Percentiles rank a stretch among this genome's conserved stretches.
Conservation (phyloP, 306 rosid genomes). For the Prunus campanulata region DNA sequence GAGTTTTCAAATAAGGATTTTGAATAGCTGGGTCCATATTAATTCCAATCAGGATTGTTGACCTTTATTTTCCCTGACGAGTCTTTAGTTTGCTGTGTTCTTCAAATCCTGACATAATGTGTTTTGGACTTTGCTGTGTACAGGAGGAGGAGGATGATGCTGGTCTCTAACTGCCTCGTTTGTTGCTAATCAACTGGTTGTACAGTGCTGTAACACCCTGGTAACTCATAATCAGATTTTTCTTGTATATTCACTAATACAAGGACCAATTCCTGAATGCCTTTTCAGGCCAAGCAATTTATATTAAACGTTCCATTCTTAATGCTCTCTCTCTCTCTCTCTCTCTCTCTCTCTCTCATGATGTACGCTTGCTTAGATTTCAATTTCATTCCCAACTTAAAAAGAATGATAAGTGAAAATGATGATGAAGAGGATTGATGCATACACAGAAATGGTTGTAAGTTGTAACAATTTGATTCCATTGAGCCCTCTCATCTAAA, state of each 20-base stretch:
- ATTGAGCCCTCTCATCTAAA: no score
- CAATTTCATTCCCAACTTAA: no score
- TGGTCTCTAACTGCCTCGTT: constrained; percentile 23
- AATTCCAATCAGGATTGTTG: background rate
- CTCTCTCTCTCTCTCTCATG: background rate
- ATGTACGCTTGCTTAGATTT: no score
- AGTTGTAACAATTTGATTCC: background rate
- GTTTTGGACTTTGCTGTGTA: constrained; percentile 23
- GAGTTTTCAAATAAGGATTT: background rate
- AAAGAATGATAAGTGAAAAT: no score
- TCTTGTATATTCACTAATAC: constrained; percentile 38
- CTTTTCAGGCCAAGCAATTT: constrained; percentile 11
- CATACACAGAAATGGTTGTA: background rate
- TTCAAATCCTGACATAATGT: background rate
- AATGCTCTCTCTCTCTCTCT: background rate
- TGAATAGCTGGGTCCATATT: background rate
- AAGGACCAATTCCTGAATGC: constrained; percentile 13
- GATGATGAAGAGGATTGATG: no score
- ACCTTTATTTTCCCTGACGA: background rate
- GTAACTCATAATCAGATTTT: constrained; percentile 24
- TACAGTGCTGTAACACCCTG: constrained; percentile 59
- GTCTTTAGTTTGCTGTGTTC: background rate
- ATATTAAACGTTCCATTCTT: constrained; percentile 2
- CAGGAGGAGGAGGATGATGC: constrained; percentile 46
- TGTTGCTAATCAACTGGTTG: constrained; percentile 48